Percentiles rank a stretch among this genome's conserved stretches.
phyloP scores from a whole-genome alignment of 495 filamentous ascomycete genomes.

The Hyaloscypha hepaticicola region DNA sequence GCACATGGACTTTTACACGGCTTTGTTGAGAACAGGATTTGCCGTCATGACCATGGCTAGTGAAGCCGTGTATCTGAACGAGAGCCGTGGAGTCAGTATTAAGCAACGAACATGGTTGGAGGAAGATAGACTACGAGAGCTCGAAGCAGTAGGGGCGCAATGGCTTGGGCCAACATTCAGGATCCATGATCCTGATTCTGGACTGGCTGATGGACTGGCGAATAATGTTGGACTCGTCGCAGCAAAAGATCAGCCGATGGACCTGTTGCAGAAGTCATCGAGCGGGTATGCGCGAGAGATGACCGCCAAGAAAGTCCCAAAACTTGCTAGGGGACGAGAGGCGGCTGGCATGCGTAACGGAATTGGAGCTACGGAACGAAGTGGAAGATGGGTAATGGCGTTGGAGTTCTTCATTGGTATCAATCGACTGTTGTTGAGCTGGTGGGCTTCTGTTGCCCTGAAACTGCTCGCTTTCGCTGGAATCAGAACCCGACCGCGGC shows the following conservation, averaged over 20 bases:
- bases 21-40: slow-evolving; percentile 82
- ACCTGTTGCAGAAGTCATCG: slow-evolving; percentile 31
- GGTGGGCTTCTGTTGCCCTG: slow-evolving; percentile 54
- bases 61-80: slow-evolving; percentile 93
- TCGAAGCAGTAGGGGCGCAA: slow-evolving; percentile 57
- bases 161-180: slow-evolving; percentile 46
- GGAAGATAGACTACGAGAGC: slow-evolving; percentile 66
- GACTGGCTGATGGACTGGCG: slow-evolving; percentile 40
- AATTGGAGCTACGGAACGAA: slow-evolving; percentile 72
- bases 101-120: slow-evolving; percentile 90
- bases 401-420: slow-evolving; percentile 73
- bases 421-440: slow-evolving; percentile 60
- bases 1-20: slow-evolving; percentile 93
- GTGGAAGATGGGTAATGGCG: slow-evolving; percentile 69
- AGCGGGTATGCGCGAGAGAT: slow-evolving; percentile 58
- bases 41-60: slow-evolving; percentile 85
- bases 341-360: slow-evolving; percentile 54
- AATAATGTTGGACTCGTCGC: slow-evolving; percentile 54
- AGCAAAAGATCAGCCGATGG: slow-evolving; percentile 31
- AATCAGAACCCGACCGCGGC: slow-evolving; percentile 59
- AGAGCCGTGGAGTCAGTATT: slow-evolving; percentile 73
- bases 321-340: slow-evolving; percentile 56
- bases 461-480: slow-evolving; percentile 58
- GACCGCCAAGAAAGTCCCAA: slow-evolving; percentile 28
- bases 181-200: slow-evolving; percentile 34